phyloP scores from a whole-genome alignment of 208 protist genomes.

The Trichomonas gallinae region DNA sequence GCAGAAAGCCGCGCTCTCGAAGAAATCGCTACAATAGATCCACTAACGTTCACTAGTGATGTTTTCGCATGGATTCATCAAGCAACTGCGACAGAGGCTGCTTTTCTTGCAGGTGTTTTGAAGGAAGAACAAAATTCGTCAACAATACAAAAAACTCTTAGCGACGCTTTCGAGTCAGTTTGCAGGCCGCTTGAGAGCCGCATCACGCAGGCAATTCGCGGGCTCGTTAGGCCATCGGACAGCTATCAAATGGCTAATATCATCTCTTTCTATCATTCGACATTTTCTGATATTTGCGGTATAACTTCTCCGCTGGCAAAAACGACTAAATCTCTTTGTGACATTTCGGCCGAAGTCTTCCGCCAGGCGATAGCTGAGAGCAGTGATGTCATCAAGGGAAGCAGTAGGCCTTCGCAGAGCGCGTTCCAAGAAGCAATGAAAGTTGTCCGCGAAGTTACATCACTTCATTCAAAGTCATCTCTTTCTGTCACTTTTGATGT shows the following conservation, averaged over 20 bases:
- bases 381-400: not conserved
- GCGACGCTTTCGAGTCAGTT: not conserved
- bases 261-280: not conserved
- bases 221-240: not conserved
- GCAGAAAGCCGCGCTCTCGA: not conserved
- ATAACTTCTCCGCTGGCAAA: not conserved
- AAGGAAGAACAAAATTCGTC: not conserved
- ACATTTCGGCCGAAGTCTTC: not conserved
- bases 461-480: not conserved
- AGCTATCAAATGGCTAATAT: not conserved
- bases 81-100: not conserved
- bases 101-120: not conserved
- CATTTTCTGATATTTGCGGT: not conserved
- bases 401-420: not conserved
- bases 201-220: not conserved
- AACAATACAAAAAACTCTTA: not conserved
- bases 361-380: not conserved
- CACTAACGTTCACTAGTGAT: not conserved
- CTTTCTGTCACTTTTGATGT: not conserved
- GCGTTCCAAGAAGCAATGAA: not conserved
- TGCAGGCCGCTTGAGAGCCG: not conserved
- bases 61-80: slow-evolving; percentile 1
- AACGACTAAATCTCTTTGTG: not conserved
- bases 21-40: not conserved
- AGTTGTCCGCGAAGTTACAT: not conserved